Evolutionary conservation across 2,329 filamentous ascomycete species (phyloP).

Genomic region (Hypoxylon sp.): DNA sequence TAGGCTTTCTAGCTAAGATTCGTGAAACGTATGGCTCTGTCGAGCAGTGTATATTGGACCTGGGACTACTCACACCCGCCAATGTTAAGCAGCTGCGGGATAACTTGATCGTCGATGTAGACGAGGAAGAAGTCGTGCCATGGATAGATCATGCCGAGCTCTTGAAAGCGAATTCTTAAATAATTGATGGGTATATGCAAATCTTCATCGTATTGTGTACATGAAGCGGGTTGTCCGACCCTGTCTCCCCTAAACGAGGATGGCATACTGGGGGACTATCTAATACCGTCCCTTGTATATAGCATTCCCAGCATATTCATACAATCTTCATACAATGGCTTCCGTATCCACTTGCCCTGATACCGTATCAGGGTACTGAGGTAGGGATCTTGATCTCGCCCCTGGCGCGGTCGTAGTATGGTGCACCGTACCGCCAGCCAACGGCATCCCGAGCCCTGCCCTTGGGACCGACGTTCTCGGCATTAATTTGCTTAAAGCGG

Average conservation of each 20-base stretch:
- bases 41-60: conserved; percentile 70
- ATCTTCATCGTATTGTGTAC: conserved; percentile 34
- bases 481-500: conserved; percentile 69
- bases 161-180: conserved; percentile 35
- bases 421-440: conserved; percentile 74
- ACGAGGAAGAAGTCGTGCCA: conserved; percentile 40
- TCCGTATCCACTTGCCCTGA: not conserved
- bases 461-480: conserved; percentile 65
- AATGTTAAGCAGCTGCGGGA: conserved; percentile 59
- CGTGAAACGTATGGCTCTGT: conserved; percentile 70
- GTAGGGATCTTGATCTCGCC: conserved; percentile 77
- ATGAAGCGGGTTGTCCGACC: conserved; percentile 27
- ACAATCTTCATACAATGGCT: conserved; percentile 45
- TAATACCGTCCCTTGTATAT: not conserved
- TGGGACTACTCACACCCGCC: conserved; percentile 67
- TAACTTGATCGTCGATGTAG: conserved; percentile 48
- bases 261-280: conserved; percentile 9
- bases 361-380: conserved; percentile 62
- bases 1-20: conserved; percentile 65
- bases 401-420: conserved; percentile 70
- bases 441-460: conserved; percentile 65
- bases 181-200: conserved; percentile 43
- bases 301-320: conserved; percentile 25
- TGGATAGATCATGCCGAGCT: conserved; percentile 49
- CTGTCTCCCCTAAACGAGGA: conserved; percentile 10